Evolutionary conservation across 2,329 filamentous ascomycete species (phyloP).

Genomic region (Colletotrichum navitas): DNA sequence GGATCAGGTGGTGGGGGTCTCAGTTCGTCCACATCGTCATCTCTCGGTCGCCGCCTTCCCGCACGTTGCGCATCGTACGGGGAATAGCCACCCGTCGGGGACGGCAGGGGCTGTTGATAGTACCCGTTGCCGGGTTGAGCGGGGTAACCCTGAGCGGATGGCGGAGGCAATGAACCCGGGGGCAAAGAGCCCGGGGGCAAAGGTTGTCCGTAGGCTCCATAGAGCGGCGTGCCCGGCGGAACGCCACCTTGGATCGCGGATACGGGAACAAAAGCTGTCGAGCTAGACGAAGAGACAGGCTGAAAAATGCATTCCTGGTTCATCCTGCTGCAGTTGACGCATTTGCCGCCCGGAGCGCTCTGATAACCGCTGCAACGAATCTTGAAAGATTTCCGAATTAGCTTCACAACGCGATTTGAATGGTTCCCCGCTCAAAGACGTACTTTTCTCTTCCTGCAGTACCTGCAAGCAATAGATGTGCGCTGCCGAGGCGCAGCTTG

Average conservation of each 20-base stretch:
- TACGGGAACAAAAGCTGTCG: conserved; percentile 70
- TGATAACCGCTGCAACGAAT: conserved; percentile 73
- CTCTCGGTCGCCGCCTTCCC: conserved; percentile 53
- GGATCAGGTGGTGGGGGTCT: conserved; percentile 60
- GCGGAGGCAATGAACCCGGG: conserved; percentile 39
- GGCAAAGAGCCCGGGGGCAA: conserved; percentile 51
- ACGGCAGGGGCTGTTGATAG: conserved; percentile 58
- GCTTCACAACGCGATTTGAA: not conserved
- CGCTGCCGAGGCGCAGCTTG: conserved; percentile 69
- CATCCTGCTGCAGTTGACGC: conserved; percentile 72
- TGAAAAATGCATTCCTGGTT: conserved; percentile 73
- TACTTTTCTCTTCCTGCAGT: conserved; percentile 73
- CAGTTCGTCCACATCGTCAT: conserved; percentile 58
- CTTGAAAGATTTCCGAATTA: conserved; percentile 49
- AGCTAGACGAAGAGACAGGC: conserved; percentile 67
- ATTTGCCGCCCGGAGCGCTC: conserved; percentile 70
- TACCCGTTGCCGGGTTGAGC: conserved; percentile 47
- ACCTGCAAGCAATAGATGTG: conserved; percentile 71
- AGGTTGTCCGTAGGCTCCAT: conserved; percentile 70
- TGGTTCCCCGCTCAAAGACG: conserved; percentile 20
- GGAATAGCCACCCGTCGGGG: conserved; percentile 59
- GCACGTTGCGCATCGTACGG: conserved; percentile 54
- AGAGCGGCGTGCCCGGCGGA: conserved; percentile 68
- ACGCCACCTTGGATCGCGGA: conserved; percentile 70
- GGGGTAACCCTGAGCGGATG: conserved; percentile 35